phyloP scores from a whole-genome alignment of 306 rosid genomes.

The Benincasa hispida region DNA sequence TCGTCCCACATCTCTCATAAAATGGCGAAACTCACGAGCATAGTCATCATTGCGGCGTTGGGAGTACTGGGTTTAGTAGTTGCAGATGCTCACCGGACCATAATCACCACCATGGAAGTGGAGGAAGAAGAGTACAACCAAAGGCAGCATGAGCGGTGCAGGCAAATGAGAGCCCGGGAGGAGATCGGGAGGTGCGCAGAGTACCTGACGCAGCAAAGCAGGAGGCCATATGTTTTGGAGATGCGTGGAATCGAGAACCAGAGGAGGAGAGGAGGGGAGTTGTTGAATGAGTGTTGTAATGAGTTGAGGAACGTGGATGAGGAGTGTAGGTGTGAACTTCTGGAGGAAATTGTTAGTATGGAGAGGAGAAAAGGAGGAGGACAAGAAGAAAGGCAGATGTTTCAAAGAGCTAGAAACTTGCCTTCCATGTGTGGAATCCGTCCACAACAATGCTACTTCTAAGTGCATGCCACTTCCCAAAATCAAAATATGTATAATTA shows the following conservation, averaged over 20 bases:
- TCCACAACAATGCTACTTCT: background rate
- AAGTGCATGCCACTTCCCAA: too few relatives aligned
- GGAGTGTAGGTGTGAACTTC: background rate
- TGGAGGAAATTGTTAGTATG: background rate
- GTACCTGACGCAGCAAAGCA: background rate
- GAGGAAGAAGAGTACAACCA: background rate
- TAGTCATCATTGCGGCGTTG: background rate
- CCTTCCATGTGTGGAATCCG: conserved; percentile 6
- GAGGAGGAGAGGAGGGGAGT: background rate
- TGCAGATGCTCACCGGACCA: background rate
- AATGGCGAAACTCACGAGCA: background rate
- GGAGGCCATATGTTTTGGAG: background rate
- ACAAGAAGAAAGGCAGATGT: background rate
- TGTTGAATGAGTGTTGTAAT: background rate
- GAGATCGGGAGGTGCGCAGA: background rate
- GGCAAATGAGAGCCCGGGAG: background rate
- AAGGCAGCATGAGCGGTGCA: background rate
- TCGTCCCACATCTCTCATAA: background rate
- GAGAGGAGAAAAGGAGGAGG: background rate
- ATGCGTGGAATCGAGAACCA: background rate
- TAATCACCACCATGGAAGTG: background rate
- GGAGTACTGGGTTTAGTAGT: background rate
- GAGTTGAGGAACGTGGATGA: conserved; percentile 1
- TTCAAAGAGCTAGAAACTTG: background rate
- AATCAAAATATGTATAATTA: background rate